Conservation (phyloP, 805 yeast genomes). For the Candida tammaniensis region DNA sequence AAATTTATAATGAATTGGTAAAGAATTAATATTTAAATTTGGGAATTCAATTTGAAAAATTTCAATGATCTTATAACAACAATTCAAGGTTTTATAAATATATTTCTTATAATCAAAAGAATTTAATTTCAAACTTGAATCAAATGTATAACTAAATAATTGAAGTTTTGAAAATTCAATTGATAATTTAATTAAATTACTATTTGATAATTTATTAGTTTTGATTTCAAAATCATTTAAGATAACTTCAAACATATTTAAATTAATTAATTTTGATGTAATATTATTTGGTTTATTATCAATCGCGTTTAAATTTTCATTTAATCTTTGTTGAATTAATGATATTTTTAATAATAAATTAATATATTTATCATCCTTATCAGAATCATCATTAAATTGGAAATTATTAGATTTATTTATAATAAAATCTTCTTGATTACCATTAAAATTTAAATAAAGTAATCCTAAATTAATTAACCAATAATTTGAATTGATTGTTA, state of each 20-base stretch:
- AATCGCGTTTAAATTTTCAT: slow-evolving; percentile 33
- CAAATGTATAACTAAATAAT: slow-evolving; percentile 33
- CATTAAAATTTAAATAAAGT: slow-evolving; percentile 28
- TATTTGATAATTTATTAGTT: slow-evolving; percentile 17
- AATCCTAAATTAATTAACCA: slow-evolving; percentile 42
- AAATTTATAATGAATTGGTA: slow-evolving; percentile 42
- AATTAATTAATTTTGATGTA: slow-evolving; percentile 32
- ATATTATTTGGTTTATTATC: slow-evolving; percentile 8
- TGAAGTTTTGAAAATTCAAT: slow-evolving; percentile 38
- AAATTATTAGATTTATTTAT: slow-evolving; percentile 28
- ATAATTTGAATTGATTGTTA: slow-evolving; percentile 41
- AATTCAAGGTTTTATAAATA: slow-evolving; percentile 24
- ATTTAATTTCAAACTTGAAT: slow-evolving; percentile 21
- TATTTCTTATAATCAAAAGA: slow-evolving; percentile 26
- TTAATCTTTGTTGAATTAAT: slow-evolving; percentile 36
- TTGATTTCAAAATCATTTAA: slow-evolving; percentile 32
- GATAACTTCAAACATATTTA: slow-evolving; percentile 43
- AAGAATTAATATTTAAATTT: slow-evolving; percentile 18
- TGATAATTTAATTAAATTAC: slow-evolving; percentile 27
- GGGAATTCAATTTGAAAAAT: slow-evolving; percentile 16
- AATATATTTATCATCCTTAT: slow-evolving; percentile 19
- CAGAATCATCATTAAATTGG: slow-evolving; percentile 16
- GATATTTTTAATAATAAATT: slow-evolving; percentile 29
- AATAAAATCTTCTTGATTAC: slow-evolving; percentile 35
- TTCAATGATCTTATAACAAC: slow-evolving; percentile 27